A percentile compares a stretch with the other conserved stretches of the same genome.
Conservation (phyloP, 331 rosid genomes). For the Pyracantha coccinea region DNA sequence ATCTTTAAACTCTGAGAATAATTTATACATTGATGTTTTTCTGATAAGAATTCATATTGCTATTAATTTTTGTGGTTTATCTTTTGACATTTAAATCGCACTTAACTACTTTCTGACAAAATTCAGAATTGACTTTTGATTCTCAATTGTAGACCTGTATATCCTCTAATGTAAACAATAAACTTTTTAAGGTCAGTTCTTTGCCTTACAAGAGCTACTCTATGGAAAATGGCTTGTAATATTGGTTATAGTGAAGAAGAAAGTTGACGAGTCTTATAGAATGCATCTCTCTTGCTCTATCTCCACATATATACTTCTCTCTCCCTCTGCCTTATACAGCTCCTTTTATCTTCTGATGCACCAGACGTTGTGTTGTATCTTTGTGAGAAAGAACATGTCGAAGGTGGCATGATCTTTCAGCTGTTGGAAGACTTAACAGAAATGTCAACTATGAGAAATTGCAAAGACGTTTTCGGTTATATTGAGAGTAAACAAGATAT, state of each 20-base stretch:
- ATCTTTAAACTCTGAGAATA: neutral
- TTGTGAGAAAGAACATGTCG: constrained; percentile 91
- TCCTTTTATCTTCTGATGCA: neutral
- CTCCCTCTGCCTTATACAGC: no score
- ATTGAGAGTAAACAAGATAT: constrained; percentile 94
- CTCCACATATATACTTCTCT: no score
- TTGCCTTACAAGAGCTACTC: neutral
- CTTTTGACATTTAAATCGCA: neutral
- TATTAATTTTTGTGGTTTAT: neutral
- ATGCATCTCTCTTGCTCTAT: neutral
- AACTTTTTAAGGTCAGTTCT: neutral
- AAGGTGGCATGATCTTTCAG: constrained; percentile 98
- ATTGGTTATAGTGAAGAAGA: neutral
- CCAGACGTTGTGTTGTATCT: constrained; percentile 89
- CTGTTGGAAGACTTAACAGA: constrained; percentile 95
- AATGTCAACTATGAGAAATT: constrained; percentile 97
- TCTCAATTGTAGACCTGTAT: neutral
- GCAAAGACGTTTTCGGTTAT: constrained; percentile 94
- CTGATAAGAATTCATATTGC: neutral
- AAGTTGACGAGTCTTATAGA: neutral
- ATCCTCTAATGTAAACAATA: neutral
- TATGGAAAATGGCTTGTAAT: neutral
- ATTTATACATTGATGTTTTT: neutral
- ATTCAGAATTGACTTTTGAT: neutral
- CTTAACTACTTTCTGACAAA: neutral